Evolutionary conservation across 805 yeast genomes (phyloP).

Genomic region (Cyberlindnera mrakii): DNA sequence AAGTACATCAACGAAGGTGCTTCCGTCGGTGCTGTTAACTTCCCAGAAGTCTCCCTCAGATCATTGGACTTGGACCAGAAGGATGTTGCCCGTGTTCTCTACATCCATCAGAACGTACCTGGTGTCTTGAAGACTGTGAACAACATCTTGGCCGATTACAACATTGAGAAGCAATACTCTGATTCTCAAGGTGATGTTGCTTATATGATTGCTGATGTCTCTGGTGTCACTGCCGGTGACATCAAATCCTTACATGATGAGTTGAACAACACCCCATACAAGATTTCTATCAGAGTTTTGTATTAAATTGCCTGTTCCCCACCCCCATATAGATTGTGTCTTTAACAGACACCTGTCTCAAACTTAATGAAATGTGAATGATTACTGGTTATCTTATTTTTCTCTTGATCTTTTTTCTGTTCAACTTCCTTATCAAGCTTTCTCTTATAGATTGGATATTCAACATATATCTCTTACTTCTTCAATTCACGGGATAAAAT

Average conservation of each 20-base stretch:
- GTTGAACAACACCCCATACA: conserved; percentile 84
- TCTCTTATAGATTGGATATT: conserved; percentile 12
- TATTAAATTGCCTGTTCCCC: conserved; percentile 40
- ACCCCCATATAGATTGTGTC: conserved; percentile 5
- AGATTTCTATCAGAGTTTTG: conserved; percentile 83
- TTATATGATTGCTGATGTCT: conserved; percentile 95
- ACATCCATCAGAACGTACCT: conserved; percentile 96
- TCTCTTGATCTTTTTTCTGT: conserved; percentile 1
- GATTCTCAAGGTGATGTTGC: conserved; percentile 96
- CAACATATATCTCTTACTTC: conserved; percentile 14
- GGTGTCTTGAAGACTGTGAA: conserved; percentile 98
- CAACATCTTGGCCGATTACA: conserved; percentile 89
- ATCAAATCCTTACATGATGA: conserved; percentile 80
- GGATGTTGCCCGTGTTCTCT: conserved; percentile 85
- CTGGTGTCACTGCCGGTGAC: conserved; percentile 75
- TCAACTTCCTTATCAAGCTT: not conserved
- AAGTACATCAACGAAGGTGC: conserved; percentile 95
- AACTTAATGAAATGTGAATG: conserved; percentile 1
- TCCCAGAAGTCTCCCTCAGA: conserved; percentile 96
- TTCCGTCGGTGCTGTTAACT: conserved; percentile 92
- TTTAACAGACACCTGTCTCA: conserved; percentile 8
- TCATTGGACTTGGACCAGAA: conserved; percentile 82
- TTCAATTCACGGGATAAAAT: conserved; percentile 2
- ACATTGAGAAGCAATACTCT: conserved; percentile 97
- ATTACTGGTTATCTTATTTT: not conserved